A percentile compares a stretch with the other conserved stretches of the same genome.
Conservation (phyloP, 176 grass and related monocot genomes). For the Juncus inflexus region DNA sequence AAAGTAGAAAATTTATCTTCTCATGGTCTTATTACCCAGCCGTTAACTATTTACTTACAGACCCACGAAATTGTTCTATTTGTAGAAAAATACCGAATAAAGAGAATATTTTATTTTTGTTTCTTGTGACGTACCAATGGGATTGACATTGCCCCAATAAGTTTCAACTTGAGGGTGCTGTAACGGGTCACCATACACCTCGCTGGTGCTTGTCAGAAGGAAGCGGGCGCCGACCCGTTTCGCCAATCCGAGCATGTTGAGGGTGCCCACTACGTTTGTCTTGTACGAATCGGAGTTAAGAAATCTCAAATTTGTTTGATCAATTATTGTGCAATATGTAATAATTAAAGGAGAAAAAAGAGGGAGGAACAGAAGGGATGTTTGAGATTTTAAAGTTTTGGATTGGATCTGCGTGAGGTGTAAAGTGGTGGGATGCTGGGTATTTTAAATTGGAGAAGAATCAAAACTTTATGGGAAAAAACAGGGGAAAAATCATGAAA, state of each 20-base stretch:
- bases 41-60: not conserved
- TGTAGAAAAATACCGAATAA: not conserved
- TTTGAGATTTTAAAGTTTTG: constrained; percentile 11
- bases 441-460: not conserved
- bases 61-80: constrained; percentile 1
- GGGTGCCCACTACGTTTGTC: constrained; percentile 95
- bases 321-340: too few relatives aligned
- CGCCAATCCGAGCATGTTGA: constrained; percentile 92
- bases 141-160: constrained; percentile 96
- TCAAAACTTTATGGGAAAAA: not conserved
- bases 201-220: constrained; percentile 85
- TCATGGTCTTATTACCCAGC: not conserved
- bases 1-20: constrained; percentile 1
- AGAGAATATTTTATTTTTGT: not conserved
- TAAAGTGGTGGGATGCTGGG: not conserved
- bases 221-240: constrained; percentile 77
- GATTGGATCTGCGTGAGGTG: not conserved
- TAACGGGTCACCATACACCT: constrained; percentile 87
- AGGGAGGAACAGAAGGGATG: not conserved
- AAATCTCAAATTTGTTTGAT: too few relatives aligned
- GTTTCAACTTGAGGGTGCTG: constrained; percentile 90
- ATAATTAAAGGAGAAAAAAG: not conserved
- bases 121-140: constrained; percentile 64
- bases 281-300: constrained; percentile 37
- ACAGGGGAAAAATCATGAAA: not conserved